phyloP scores from a whole-genome alignment of 139 green algal species.

The Picochlorum sp. region DNA sequence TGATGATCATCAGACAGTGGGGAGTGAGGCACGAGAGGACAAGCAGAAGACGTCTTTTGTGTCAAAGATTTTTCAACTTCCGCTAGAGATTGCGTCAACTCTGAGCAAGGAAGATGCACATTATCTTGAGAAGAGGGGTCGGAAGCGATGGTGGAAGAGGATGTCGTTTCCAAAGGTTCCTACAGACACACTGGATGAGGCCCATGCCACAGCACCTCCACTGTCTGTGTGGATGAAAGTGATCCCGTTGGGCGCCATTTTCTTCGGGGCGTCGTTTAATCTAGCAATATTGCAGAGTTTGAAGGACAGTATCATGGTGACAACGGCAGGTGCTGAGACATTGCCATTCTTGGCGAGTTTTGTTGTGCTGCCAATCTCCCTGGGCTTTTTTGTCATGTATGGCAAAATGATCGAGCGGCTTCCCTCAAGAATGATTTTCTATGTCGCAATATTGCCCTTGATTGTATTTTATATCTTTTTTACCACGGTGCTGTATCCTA shows the following conservation, averaged over 20 bases:
- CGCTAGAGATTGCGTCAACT: slow-evolving; percentile 31
- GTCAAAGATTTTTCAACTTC: slow-evolving; percentile 29
- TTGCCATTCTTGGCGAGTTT: slow-evolving; percentile 71
- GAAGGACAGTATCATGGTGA: slow-evolving; percentile 76
- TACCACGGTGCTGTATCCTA: slow-evolving; percentile 59
- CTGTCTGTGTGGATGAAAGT: slow-evolving; percentile 60
- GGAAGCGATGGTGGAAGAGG: slow-evolving; percentile 40
- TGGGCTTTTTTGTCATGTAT: slow-evolving; percentile 64
- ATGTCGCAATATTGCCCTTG: slow-evolving; percentile 51
- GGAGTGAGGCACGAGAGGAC: too few species aligned
- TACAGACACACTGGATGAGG: background rate
- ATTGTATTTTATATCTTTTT: slow-evolving; percentile 71
- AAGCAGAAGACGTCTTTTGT: too few species aligned
- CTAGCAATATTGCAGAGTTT: slow-evolving; percentile 70
- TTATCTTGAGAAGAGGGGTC: slow-evolving; percentile 40
- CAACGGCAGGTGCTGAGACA: slow-evolving; percentile 63
- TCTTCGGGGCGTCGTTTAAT: slow-evolving; percentile 74
- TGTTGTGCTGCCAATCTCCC: slow-evolving; percentile 60
- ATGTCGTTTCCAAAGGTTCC: slow-evolving; percentile 21
- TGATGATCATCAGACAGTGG: too few species aligned
- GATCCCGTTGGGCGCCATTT: slow-evolving; percentile 58
- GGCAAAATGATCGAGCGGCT: slow-evolving; percentile 37
- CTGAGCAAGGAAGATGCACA: slow-evolving; percentile 32
- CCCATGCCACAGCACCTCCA: slow-evolving; percentile 21
- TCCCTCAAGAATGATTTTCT: slow-evolving; percentile 55